Conservation (phyloP, 192 early-diverging fungal genomes). For the Geranomyces michiganensis region DNA sequence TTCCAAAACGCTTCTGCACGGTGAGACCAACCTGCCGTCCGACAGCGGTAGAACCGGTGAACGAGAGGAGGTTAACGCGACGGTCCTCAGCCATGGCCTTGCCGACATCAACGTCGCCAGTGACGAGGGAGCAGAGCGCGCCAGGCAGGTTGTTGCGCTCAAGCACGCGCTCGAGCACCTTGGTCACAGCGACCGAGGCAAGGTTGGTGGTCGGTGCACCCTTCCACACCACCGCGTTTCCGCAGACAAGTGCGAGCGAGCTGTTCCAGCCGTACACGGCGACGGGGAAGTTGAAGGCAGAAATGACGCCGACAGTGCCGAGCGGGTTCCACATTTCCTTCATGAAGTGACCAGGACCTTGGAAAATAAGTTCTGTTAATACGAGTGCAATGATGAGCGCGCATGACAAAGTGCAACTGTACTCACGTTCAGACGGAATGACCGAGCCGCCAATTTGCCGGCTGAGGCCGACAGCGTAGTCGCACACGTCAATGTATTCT, state of each 20-base stretch:
- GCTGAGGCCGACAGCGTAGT: slow-evolving; percentile 86
- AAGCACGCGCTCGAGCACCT: slow-evolving; percentile 81
- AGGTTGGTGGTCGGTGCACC: slow-evolving; percentile 64
- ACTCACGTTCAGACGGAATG: slow-evolving; percentile 77
- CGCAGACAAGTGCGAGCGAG: slow-evolving; percentile 84
- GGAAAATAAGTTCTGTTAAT: neutral
- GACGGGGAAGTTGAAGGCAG: slow-evolving; percentile 93
- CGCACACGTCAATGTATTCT: slow-evolving; percentile 94
- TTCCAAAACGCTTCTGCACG: slow-evolving; percentile 87
- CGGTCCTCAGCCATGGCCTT: slow-evolving; percentile 69
- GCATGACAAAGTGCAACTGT: neutral
- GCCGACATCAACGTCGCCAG: slow-evolving; percentile 86
- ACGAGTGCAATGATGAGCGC: neutral
- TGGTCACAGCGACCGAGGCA: slow-evolving; percentile 84
- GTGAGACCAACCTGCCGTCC: slow-evolving; percentile 72
- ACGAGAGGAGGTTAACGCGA: slow-evolving; percentile 79
- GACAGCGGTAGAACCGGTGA: slow-evolving; percentile 85
- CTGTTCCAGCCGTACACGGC: slow-evolving; percentile 95
- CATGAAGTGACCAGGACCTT: slow-evolving; percentile 88
- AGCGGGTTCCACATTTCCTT: slow-evolving; percentile 95
- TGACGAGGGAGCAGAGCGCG: slow-evolving; percentile 79
- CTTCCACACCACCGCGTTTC: slow-evolving; percentile 91
- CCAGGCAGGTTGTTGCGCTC: slow-evolving; percentile 79
- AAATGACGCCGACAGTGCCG: slow-evolving; percentile 89
- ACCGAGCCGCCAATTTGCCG: slow-evolving; percentile 80